Percentiles rank a stretch among this genome's conserved stretches.
Conservation (phyloP, 805 yeast species). For the Teunomyces kruisii region DNA sequence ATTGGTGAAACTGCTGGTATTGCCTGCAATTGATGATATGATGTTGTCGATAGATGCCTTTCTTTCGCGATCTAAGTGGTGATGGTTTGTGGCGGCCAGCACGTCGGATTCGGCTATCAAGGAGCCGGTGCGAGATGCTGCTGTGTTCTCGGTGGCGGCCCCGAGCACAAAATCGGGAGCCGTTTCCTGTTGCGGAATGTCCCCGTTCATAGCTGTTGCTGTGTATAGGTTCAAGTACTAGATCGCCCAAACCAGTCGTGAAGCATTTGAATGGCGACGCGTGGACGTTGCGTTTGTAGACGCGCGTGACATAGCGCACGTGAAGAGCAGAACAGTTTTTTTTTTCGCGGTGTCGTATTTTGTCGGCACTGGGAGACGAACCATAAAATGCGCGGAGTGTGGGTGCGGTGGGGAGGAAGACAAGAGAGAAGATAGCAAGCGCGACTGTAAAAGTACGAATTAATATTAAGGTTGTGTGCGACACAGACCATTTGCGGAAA, state of each 20-base stretch:
- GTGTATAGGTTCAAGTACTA: background rate
- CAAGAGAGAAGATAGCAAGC: too few species aligned
- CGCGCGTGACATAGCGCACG: background rate
- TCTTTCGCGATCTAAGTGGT: background rate
- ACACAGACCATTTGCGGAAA: too few species aligned
- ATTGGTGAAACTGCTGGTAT: conserved; percentile 5
- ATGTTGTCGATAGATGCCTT: conserved; percentile 7
- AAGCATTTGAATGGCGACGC: background rate
- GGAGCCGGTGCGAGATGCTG: background rate
- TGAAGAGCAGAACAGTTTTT: background rate
- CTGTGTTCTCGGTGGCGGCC: background rate
- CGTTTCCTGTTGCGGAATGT: background rate
- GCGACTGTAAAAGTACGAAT: too few species aligned
- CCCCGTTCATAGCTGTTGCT: background rate
- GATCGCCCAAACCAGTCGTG: too few species aligned
- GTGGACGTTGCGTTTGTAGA: background rate
- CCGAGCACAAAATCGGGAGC: background rate
- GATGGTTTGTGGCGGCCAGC: background rate
- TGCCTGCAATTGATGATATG: conserved; percentile 5
- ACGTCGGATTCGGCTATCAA: background rate
- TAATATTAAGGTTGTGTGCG: too few species aligned
- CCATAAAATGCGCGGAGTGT: too few species aligned
- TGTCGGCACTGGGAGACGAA: too few species aligned
- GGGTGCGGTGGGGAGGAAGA: too few species aligned
- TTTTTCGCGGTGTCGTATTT: too few species aligned